Percentiles rank a stretch among this genome's conserved stretches.
Conservation (phyloP, 768 basidiomycete species). For the Boletus sp. region DNA sequence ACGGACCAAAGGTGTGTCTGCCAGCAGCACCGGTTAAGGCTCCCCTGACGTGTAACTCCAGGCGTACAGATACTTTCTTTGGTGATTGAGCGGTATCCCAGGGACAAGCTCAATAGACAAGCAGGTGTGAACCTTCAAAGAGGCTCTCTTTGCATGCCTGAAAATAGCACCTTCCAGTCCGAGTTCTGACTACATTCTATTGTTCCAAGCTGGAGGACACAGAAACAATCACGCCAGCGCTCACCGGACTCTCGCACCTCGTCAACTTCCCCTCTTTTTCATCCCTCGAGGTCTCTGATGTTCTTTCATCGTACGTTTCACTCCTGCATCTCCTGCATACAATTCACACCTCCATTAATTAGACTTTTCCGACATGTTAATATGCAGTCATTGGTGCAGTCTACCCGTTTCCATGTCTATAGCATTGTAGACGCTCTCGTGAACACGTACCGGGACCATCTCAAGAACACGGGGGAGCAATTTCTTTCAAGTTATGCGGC, state of each 20-base stretch:
- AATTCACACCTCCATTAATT: constrained; percentile 2
- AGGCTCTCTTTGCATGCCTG: not conserved
- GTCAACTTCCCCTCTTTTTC: constrained; percentile 62
- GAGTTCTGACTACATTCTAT: constrained; percentile 81
- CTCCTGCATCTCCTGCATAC: not conserved
- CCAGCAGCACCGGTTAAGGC: not conserved
- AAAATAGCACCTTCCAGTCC: constrained; percentile 49
- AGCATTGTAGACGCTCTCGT: constrained; percentile 70
- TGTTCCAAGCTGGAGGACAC: constrained; percentile 84
- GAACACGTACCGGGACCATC: constrained; percentile 39
- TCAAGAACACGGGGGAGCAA: constrained; percentile 67
- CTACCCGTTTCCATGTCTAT: constrained; percentile 79
- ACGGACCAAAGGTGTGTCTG: constrained; percentile 69
- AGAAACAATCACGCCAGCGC: constrained; percentile 78
- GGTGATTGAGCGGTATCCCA: constrained; percentile 61
- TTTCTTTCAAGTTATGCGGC: constrained; percentile 76
- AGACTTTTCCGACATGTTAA: constrained; percentile 78
- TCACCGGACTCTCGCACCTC: constrained; percentile 72
- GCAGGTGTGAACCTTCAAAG: constrained; percentile 54
- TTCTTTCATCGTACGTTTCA: constrained; percentile 54
- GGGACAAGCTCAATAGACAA: constrained; percentile 70
- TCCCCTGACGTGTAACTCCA: constrained; percentile 30
- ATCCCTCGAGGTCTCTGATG: constrained; percentile 59
- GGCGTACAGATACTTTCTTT: constrained; percentile 83
- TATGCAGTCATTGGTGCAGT: constrained; percentile 81